Conservation (phyloP, 768 basidiomycete species). For the Trametes gibbosa region DNA sequence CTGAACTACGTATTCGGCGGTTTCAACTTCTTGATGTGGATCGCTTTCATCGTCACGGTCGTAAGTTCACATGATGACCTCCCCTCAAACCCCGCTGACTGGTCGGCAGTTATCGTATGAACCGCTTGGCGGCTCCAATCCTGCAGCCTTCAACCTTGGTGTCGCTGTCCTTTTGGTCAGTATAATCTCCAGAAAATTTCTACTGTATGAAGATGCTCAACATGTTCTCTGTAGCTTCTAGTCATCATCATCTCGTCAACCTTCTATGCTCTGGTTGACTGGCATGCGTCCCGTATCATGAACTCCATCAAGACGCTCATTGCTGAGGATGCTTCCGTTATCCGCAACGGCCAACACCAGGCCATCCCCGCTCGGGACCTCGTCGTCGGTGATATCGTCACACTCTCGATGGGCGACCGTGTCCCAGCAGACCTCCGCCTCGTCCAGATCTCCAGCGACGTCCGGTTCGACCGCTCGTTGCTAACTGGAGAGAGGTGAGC, state of each 20-base stretch:
- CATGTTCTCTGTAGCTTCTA: constrained; percentile 30
- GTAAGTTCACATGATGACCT: constrained; percentile 26
- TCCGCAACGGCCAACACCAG: constrained; percentile 48
- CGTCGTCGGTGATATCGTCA: constrained; percentile 66
- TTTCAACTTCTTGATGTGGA: constrained; percentile 56
- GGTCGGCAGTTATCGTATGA: constrained; percentile 43
- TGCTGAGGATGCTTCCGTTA: constrained; percentile 60
- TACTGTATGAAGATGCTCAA: constrained; percentile 42
- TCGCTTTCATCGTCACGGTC: constrained; percentile 48
- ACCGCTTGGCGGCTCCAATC: constrained; percentile 55
- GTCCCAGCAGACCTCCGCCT: constrained; percentile 70
- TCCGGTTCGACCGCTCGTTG: constrained; percentile 60
- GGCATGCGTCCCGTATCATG: constrained; percentile 56
- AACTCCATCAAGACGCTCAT: constrained; percentile 64
- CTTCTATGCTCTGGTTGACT: constrained; percentile 54
- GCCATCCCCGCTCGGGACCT: constrained; percentile 52
- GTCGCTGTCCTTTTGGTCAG: constrained; percentile 53
- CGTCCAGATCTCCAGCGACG: constrained; percentile 57
- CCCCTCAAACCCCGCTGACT: constrained; percentile 9
- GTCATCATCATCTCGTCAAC: constrained; percentile 42
- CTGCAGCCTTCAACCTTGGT: constrained; percentile 54
- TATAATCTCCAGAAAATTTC: constrained; percentile 28
- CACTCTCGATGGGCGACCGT: constrained; percentile 61
- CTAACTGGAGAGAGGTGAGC: constrained; percentile 59
- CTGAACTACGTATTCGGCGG: constrained; percentile 56